Evolutionary conservation across 2,329 filamentous ascomycete species (phyloP).

Genomic region (Beauveria rudraprayagi): DNA sequence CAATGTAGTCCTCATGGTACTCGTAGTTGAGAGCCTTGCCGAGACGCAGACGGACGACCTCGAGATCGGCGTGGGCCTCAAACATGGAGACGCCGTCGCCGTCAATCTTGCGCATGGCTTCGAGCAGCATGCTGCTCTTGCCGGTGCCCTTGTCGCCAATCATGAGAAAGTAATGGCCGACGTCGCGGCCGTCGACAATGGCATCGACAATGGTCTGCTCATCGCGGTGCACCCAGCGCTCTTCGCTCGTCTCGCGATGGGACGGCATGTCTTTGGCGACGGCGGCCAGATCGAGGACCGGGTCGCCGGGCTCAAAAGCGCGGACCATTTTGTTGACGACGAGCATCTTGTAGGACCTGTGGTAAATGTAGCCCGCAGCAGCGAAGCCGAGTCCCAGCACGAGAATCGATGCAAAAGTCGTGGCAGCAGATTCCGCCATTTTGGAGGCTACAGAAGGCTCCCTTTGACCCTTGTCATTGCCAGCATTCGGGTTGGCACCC

Average conservation of each 20-base stretch:
- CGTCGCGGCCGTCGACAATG: conserved; percentile 67
- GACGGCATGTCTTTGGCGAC: conserved; percentile 48
- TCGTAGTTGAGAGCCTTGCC: conserved; percentile 95
- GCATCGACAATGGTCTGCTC: conserved; percentile 75
- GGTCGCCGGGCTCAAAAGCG: conserved; percentile 87
- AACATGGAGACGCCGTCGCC: conserved; percentile 91
- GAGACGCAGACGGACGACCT: conserved; percentile 87
- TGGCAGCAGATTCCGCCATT: conserved; percentile 67
- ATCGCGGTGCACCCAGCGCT: conserved; percentile 67
- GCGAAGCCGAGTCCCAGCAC: conserved; percentile 60
- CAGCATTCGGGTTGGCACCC: not conserved
- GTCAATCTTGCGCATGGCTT: conserved; percentile 88
- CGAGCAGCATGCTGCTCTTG: conserved; percentile 91
- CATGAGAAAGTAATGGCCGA: conserved; percentile 83
- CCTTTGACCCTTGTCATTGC: not conserved
- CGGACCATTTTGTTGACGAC: conserved; percentile 89
- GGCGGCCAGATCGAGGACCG: conserved; percentile 73
- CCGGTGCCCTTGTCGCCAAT: conserved; percentile 95
- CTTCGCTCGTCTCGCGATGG: conserved; percentile 30
- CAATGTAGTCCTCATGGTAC: conserved; percentile 96
- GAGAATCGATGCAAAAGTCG: conserved; percentile 66
- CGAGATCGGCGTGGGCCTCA: conserved; percentile 88
- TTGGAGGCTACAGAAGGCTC: conserved; percentile 42
- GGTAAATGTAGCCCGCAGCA: conserved; percentile 67
- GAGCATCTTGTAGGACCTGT: conserved; percentile 78